Percentiles rank a stretch among this genome's conserved stretches.
These are phyloP conservation scores for Pseudogymnoascus sp. DNA, from an alignment of 2,329 filamentous ascomycete species.

Conservation along the genomic window DNA sequence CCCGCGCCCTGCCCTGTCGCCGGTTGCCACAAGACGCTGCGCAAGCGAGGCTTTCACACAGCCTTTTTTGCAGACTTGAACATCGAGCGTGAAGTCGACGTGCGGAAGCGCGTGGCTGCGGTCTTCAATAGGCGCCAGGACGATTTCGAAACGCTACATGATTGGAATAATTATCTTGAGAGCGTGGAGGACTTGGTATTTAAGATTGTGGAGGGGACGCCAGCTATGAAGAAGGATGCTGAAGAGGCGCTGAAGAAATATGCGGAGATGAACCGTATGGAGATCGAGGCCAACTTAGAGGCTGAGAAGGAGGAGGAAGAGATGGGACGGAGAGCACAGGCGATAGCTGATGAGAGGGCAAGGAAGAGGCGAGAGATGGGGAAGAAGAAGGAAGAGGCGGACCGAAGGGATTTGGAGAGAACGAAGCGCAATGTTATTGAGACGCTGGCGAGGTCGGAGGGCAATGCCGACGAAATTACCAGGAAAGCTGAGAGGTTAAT, in stretches of 20 bases:
- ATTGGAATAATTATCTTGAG: slow-evolving; percentile 93
- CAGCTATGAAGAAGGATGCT: slow-evolving; percentile 47
- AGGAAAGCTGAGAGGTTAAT: slow-evolving; percentile 53
- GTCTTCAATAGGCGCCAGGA: slow-evolving; percentile 87
- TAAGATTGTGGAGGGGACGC: slow-evolving; percentile 69
- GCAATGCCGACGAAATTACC: slow-evolving; percentile 52
- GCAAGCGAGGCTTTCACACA: slow-evolving; percentile 74
- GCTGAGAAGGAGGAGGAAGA: slow-evolving; percentile 53
- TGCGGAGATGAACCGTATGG: slow-evolving; percentile 64
- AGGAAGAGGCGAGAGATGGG: slow-evolving; percentile 57
- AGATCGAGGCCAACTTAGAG: slow-evolving; percentile 56
- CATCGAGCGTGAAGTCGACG: slow-evolving; percentile 90
- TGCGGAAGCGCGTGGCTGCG: slow-evolving; percentile 68
- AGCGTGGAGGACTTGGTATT: slow-evolving; percentile 85
- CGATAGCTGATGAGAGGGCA: slow-evolving; percentile 60
- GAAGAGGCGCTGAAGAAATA: slow-evolving; percentile 57
- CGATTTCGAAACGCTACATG: slow-evolving; percentile 78
- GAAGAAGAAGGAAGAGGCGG: slow-evolving; percentile 62
- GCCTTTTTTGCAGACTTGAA: slow-evolving; percentile 86
- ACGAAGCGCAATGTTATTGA: slow-evolving; percentile 65
- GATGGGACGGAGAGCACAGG: slow-evolving; percentile 47
- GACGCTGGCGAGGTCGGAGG: slow-evolving; percentile 56
- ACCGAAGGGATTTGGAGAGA: slow-evolving; percentile 57
- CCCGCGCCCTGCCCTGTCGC: slow-evolving; percentile 90
- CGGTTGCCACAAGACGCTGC: slow-evolving; percentile 78